A percentile compares a stretch with the other conserved stretches of the same genome.
These are phyloP conservation scores for Lentinus tigrinus DNA, from an alignment of 768 basidiomycete genomes.

Conservation along the genomic window DNA sequence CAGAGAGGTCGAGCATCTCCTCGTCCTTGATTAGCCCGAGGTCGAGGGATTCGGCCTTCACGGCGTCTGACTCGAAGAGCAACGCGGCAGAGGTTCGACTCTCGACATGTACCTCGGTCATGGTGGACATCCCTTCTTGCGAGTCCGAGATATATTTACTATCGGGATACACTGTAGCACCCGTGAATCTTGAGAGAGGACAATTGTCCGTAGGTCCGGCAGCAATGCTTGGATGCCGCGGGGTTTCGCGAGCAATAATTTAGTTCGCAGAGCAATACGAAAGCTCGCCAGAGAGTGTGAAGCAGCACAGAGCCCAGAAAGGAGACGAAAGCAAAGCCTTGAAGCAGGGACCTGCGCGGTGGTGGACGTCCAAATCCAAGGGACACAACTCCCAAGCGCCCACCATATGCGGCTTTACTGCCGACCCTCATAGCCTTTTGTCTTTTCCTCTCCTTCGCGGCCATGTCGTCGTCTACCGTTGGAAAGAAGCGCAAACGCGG, in stretches of 20 bases:
- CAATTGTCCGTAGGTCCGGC: not conserved
- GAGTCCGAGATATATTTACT: not conserved
- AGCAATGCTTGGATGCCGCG: not conserved
- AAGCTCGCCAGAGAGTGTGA: not conserved
- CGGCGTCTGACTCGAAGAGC: conserved; percentile 13
- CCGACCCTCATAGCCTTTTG: not conserved
- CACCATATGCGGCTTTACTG: not conserved
- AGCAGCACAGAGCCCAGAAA: not conserved
- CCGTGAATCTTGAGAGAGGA: not conserved
- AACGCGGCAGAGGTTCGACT: conserved; percentile 5
- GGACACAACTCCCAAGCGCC: conserved; percentile 6
- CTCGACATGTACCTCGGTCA: conserved; percentile 12
- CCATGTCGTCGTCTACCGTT: conserved; percentile 13
- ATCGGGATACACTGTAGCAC: not conserved
- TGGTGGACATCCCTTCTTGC: conserved; percentile 12
- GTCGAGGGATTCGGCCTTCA: conserved; percentile 4
- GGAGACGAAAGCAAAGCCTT: not conserved
- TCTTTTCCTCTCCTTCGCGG: not conserved
- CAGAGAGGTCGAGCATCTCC: not conserved
- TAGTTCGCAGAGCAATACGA: not conserved
- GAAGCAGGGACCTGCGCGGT: not conserved
- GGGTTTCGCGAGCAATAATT: conserved; percentile 5
- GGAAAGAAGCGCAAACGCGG: conserved; percentile 48
- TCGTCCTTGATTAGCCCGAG: conserved; percentile 7
- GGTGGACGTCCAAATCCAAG: conserved; percentile 11